Evolutionary conservation across 306 rosid species (phyloP), one percentile per base, ranked within the genome.

Genomic region (Cyamopsis tetragonoloba): DNA sequence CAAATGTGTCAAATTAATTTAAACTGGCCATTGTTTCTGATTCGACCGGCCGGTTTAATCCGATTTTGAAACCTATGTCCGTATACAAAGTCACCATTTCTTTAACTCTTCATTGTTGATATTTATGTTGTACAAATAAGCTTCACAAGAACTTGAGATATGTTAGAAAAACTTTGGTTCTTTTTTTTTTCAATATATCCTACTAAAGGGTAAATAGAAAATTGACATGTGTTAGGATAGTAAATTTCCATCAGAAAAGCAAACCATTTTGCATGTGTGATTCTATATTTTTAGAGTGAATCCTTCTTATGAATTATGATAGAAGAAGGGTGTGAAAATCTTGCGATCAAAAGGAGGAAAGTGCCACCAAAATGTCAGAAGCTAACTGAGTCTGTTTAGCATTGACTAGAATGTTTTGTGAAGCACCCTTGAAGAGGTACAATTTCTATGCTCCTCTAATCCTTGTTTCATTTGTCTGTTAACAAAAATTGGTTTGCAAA

Each of bases 391-490:
- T 66, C 26, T 51, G 50, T 66, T 19, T 51, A 66, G 2, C 65
- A 69, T 24, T 32, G 46, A 32, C 67, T 56, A 10, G 6, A 49
- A 27, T 67, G 41, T 15, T 63, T 60, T 44, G 54, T 53, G 19
- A 32, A 57, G 42, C 66, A 79, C 56, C 68, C 69, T 41, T 57
- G 24, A 28, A 47, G n/a, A 20, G 31, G 31, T 53, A 54, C 26
- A 57, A 42, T 28, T 62, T 18, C 72, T 54, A 61, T 60, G 60
- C 19, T 73, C 34, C 27, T 55, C 37, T 35, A 68, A 73, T 46
- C 55, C 47, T 26, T 57, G 62, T 32, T 0, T 73, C 81, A 78
- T 46, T 49, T 65, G 32, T 84, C 89, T 87, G 87, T 34, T 61
- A 74, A 78, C 9, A 53, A 66, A 71, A 48, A 51, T 26, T 65